Base-by-base conservation (phyloP, 2,329 filamentous ascomycete species). In the Curvularia spicifera region DNA sequence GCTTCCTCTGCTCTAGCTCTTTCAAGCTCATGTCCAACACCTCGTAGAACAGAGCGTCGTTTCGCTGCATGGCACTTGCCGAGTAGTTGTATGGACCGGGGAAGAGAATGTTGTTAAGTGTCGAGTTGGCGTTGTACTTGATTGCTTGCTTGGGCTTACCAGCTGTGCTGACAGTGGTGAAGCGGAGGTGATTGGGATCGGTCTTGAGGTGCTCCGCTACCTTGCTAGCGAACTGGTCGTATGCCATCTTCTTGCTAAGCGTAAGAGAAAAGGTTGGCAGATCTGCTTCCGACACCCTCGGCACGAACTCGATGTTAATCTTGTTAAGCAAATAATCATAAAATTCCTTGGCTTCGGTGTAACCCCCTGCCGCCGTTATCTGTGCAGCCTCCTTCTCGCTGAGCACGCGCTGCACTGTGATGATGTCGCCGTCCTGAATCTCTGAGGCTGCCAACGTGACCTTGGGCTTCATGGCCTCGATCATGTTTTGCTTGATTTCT, bases 401-500 rank as follows among this genome's bases (percentile, higher is more conserved):
- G 35, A 85, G 78, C 26, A 84, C 80, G 59, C 86, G 86, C 75
- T 99, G 95, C 79, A 98, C 97, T 73, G 93, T 97, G 56, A 99
- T 87, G 66, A 99, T 96, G 72, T 99, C 95, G 48, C 95, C 95
- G 70, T 99, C 94, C 74, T 98, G 94, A 24, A 99, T 90, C 76
- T 99, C 96, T 1, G 95, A 95, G 59, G 91, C 88, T 65, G 93
- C 91, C 59, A 99, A 84, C 0, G 93, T 92, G 72, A 92, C 88
- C 79, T 97, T 98, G 0, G 89, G 85, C 78, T 97, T 98, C 82
- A 99, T 89, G 6, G 86, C 84, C 73, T 99, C 96, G 66, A 99
- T 97, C 93, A 98, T 98, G 59, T 88, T 91, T 51, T 93, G 93
- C 79, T 98, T 99, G 79, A 99, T 98, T 81, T 99, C 95, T 84